Evolutionary conservation across 2,329 filamentous ascomycete genomes (phyloP).

Genomic region (Aspergillus piperis): DNA sequence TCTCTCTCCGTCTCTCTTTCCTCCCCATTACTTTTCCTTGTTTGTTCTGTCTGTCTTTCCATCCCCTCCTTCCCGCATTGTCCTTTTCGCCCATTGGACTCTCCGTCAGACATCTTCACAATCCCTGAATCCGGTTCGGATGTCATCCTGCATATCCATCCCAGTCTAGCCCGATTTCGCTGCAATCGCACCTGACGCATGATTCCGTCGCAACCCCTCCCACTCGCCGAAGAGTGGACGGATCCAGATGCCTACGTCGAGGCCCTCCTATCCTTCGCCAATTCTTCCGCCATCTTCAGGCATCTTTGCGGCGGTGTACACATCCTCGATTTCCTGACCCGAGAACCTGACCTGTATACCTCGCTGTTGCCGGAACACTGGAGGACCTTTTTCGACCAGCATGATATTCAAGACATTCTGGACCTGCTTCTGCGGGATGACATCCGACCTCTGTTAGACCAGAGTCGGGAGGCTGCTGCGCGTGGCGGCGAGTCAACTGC

Average conservation of each 20-base stretch:
- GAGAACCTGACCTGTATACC: slow-evolving; percentile 78
- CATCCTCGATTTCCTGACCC: slow-evolving; percentile 93
- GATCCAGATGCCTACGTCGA: slow-evolving; percentile 76
- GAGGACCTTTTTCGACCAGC: slow-evolving; percentile 72
- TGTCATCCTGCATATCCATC: slow-evolving; percentile 5
- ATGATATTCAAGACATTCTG: slow-evolving; percentile 73
- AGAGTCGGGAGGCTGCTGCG: slow-evolving; percentile 2
- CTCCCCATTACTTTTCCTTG: neutral
- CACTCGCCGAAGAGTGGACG: slow-evolving; percentile 69
- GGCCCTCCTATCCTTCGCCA: slow-evolving; percentile 73
- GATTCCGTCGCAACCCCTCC: slow-evolving; percentile 59
- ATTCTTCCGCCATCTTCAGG: slow-evolving; percentile 73
- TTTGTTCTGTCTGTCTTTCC: neutral
- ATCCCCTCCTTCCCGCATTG: neutral
- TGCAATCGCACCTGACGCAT: slow-evolving; percentile 32
- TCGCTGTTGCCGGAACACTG: slow-evolving; percentile 75
- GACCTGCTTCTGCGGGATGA: slow-evolving; percentile 81
- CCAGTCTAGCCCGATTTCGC: neutral
- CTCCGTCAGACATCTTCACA: neutral
- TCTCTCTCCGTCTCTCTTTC: too few species aligned
- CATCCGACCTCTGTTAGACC: slow-evolving; percentile 50
- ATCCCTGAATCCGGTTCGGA: neutral
- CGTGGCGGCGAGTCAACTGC: slow-evolving; percentile 15
- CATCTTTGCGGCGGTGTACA: slow-evolving; percentile 96
- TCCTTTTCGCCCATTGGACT: neutral